Evolutionary conservation across 1,284 basidiomycete genomes (phyloP).

Genomic region (Afroboletus lepidellus): DNA sequence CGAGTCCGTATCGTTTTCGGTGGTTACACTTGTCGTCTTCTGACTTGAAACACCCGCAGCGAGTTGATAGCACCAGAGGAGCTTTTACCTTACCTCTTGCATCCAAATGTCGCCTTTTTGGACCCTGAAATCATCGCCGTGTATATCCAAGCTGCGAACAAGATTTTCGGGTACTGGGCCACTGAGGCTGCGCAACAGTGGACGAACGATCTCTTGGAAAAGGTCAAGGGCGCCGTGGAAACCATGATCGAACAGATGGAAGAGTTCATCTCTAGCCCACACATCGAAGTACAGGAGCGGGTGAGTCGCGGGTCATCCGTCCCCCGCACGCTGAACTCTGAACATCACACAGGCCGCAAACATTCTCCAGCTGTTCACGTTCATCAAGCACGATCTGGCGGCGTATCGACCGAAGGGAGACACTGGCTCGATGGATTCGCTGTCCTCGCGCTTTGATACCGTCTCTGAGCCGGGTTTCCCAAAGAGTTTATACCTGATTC

Average conservation of each 20-base stretch:
- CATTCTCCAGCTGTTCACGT: slow-evolving; percentile 73
- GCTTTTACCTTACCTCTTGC: slow-evolving; percentile 66
- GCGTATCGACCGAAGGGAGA: slow-evolving; percentile 50
- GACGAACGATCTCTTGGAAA: slow-evolving; percentile 65
- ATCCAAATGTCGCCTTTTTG: slow-evolving; percentile 53
- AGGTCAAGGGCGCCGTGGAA: slow-evolving; percentile 61
- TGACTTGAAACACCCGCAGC: slow-evolving; percentile 37
- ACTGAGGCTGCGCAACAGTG: slow-evolving; percentile 73
- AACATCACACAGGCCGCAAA: slow-evolving; percentile 65
- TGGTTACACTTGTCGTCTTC: slow-evolving; percentile 1
- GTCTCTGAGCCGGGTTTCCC: slow-evolving; percentile 58
- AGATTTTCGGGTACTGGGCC: slow-evolving; percentile 86
- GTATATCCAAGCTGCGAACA: slow-evolving; percentile 82
- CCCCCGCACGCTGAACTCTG: background rate
- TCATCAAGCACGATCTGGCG: slow-evolving; percentile 79
- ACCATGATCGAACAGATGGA: slow-evolving; percentile 55
- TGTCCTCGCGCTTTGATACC: slow-evolving; percentile 39
- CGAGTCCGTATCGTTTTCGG: slow-evolving; percentile 46
- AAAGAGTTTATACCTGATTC: slow-evolving; percentile 85
- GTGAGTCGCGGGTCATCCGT: slow-evolving; percentile 44
- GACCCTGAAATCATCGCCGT: slow-evolving; percentile 65
- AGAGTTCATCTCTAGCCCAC: slow-evolving; percentile 54
- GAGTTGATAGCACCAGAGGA: slow-evolving; percentile 71
- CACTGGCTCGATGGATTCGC: slow-evolving; percentile 39
- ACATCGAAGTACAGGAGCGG: slow-evolving; percentile 91